Base-by-base conservation (phyloP, 225 moss, liverwort and hornwort species). In the Bryum argenteum region DNA sequence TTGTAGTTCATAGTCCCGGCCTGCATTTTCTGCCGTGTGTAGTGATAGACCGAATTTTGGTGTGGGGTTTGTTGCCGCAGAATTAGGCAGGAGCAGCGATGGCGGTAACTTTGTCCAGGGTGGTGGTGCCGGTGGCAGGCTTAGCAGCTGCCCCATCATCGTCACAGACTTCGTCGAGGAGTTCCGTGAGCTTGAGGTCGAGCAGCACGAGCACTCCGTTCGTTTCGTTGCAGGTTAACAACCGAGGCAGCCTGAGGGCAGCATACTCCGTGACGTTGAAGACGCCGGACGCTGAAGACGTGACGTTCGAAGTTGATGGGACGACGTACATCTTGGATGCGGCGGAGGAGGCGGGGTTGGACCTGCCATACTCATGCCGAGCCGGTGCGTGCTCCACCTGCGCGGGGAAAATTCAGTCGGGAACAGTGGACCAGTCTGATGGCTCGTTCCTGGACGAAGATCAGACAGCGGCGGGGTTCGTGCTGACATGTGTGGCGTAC, bases 341-440 rank as follows among this genome's bases (percentile, higher is more conserved):
- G 1, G 84, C 84, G 9, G 84, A 81, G 15, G 81, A 76, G 75
- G 83, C 87, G 4, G 87, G 87, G 15, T 19, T 81, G 8, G 87
- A 87, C 71, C 81, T 87, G 9, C 87, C 87, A 11, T 83, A 78
- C 69, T 87, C 83, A 44, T 87, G 87, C 78, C 74, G 87, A 54
- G 87, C 87, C 3, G 87, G 87, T 8, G 83, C 87, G 3, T 83
- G 87, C 41, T 83, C 83, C 72, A 75, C 87, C 13, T 87, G 87
- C 58, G 87, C 81, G 14, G 87, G 83, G 15, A 45, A 26, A 18
- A 73, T 87, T 19, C 22, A 26, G 1, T 7, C 65, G 76, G 87
- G 87, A 10, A 16, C 75, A 6, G 83, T 87, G 52, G 87, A 87
- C 66, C 87, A 83, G 80, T 51, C 72, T 0, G 83, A 87, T 15